Percentiles rank a stretch among this genome's conserved stretches.
Evolutionary conservation across 306 rosid genomes (phyloP).

Genomic region (Elaeagnus macrophylla): DNA sequence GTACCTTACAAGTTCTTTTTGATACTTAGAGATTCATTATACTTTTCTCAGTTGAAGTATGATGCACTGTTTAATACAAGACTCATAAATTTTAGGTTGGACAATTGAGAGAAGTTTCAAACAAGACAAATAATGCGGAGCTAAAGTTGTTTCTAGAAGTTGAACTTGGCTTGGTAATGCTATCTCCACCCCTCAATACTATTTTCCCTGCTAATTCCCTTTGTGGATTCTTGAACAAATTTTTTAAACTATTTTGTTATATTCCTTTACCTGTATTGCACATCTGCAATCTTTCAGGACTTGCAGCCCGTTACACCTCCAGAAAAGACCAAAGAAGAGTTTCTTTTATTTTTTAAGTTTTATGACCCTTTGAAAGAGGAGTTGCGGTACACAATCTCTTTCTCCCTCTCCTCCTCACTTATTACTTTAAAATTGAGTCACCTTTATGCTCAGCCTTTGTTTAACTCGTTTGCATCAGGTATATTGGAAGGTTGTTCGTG

Average conservation of each 20-base stretch:
- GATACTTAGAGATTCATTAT: neutral
- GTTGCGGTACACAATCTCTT: constrained; percentile 47
- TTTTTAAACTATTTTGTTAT: neutral
- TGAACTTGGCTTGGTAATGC: constrained; percentile 61
- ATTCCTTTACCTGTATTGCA: neutral
- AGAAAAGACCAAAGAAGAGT: constrained; percentile 65
- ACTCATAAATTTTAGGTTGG: constrained; percentile 49
- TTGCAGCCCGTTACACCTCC: constrained; percentile 55
- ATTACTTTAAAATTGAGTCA: neutral
- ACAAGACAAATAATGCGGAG: constrained; percentile 59
- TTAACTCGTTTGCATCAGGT: constrained; percentile 31
- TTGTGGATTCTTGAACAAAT: no score
- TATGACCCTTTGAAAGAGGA: constrained; percentile 63
- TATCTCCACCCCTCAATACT: no score
- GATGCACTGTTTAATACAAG: constrained; percentile 4
- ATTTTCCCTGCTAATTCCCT: no score
- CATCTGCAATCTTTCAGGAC: constrained; percentile 42
- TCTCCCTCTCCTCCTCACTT: constrained; percentile 14
- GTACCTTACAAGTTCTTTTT: neutral
- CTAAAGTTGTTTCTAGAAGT: constrained; percentile 78
- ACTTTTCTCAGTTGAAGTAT: neutral
- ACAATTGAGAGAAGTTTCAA: constrained; percentile 67
- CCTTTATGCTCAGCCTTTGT: constrained; percentile 2
- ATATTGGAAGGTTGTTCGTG: constrained; percentile 72
- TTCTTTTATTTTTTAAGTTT: constrained; percentile 71